Evolutionary conservation across 768 basidiomycete genomes (phyloP).

Genomic region (Mycena alexandri): DNA sequence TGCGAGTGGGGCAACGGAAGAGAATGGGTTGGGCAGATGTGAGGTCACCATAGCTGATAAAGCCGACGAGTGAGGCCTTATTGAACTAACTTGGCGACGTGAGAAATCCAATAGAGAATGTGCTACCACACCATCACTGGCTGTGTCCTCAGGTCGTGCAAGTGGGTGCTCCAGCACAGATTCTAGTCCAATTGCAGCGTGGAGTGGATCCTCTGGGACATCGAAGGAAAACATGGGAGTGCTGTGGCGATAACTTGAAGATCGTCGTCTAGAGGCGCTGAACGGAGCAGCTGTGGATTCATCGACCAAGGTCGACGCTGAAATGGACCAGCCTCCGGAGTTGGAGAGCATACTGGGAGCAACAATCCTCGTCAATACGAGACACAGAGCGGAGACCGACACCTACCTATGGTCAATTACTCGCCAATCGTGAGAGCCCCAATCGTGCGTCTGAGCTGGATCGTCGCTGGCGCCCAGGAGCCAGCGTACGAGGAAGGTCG

Average conservation of each 20-base stretch:
- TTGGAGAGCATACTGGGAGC: neutral
- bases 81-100: conserved; percentile 49
- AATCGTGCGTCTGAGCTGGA: neutral
- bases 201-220: conserved; percentile 28
- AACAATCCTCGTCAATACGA: neutral
- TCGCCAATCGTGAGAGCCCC: neutral
- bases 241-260: neutral
- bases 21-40: conserved; percentile 68
- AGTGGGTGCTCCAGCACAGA: conserved; percentile 20
- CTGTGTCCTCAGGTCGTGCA: neutral
- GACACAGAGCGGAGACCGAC: neutral
- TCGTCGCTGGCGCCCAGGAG: neutral
- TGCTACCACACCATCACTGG: neutral
- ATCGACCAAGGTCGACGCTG: conserved; percentile 13
- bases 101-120: conserved; percentile 46
- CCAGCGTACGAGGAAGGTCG: conserved; percentile 10
- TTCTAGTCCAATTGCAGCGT: conserved; percentile 24
- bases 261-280: neutral
- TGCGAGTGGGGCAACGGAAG: neutral
- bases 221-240: conserved; percentile 14
- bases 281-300: neutral
- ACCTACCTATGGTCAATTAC: conserved; percentile 1
- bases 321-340: conserved; percentile 12
- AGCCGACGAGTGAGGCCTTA: conserved; percentile 53
- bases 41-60: conserved; percentile 69